These are phyloP conservation scores for Dalbergia oliveri DNA, from an alignment of 306 rosid genomes.

Conservation along the genomic window DNA sequence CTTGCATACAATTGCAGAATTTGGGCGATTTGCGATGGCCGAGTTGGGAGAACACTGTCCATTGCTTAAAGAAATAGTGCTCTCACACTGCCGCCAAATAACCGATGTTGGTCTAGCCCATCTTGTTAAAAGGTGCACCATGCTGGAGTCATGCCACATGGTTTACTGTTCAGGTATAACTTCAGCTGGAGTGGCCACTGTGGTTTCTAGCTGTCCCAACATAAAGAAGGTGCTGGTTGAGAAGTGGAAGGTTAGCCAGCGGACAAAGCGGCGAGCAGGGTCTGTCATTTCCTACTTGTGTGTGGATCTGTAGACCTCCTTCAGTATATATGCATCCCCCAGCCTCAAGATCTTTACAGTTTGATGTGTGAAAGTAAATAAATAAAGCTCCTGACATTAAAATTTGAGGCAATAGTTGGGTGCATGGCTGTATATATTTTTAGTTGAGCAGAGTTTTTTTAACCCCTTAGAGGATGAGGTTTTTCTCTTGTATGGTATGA, in stretches of 20 bases:
- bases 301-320: constrained; percentile 66
- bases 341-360: constrained; percentile 6
- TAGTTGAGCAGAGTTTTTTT: constrained; percentile 10
- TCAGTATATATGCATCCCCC: no score
- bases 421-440: constrained; percentile 31
- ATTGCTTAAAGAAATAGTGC: constrained; percentile 73
- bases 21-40: constrained; percentile 89
- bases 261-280: constrained; percentile 90
- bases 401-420: constrained; percentile 12
- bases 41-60: constrained; percentile 92
- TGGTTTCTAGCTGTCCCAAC: constrained; percentile 85
- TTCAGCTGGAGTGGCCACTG: constrained; percentile 81
- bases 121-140: constrained; percentile 73
- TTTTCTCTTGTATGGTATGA: constrained; percentile 25
- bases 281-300: constrained; percentile 84
- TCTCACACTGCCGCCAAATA: constrained; percentile 91
- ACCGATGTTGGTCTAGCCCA: constrained; percentile 85
- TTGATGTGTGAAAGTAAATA: constrained; percentile 25
- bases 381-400: constrained; percentile 30
- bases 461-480: constrained; percentile 5
- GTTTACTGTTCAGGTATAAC: constrained; percentile 89
- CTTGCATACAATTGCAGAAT: constrained; percentile 57
- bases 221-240: constrained; percentile 92
- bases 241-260: constrained; percentile 92
- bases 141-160: constrained; percentile 90